Percentiles rank a stretch among this genome's conserved stretches.
These are phyloP conservation scores for Arthrobotrys sphaeroides DNA, from an alignment of 2,329 filamentous ascomycete genomes.

Conservation along the genomic window DNA sequence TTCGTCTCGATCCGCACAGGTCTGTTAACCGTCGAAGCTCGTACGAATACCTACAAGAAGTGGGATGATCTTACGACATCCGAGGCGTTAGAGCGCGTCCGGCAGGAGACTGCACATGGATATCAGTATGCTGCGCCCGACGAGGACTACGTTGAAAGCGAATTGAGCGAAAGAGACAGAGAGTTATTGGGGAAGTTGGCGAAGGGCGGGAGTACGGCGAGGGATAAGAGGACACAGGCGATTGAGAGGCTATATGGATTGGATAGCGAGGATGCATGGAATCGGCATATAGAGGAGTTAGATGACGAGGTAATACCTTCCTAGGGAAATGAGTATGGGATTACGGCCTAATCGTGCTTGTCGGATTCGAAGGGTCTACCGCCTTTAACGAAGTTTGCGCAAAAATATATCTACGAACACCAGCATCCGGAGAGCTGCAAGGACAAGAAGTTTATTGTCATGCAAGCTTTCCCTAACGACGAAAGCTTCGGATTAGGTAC, in stretches of 20 bases:
- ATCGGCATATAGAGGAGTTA: conserved; percentile 35
- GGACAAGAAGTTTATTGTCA: conserved; percentile 53
- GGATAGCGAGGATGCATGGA: conserved; percentile 40
- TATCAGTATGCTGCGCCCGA: conserved; percentile 50
- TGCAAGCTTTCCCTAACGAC: conserved; percentile 55
- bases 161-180: conserved; percentile 29
- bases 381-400: conserved; percentile 55
- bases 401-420: conserved; percentile 51
- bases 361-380: conserved; percentile 48
- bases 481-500: conserved; percentile 55
- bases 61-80: conserved; percentile 47
- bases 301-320: conserved; percentile 43
- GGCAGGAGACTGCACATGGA: conserved; percentile 26
- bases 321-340: neutral
- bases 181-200: conserved; percentile 14
- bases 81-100: conserved; percentile 43
- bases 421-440: conserved; percentile 53
- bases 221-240: conserved; percentile 21
- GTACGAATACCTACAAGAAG: conserved; percentile 7
- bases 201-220: conserved; percentile 19
- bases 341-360: neutral
- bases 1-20: conserved; percentile 46
- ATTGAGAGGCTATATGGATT: conserved; percentile 38
- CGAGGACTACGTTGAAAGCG: conserved; percentile 17
- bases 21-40: conserved; percentile 43